Evolutionary conservation across 2,329 filamentous ascomycete species (phyloP).

Genomic region (Penicillium sclerotiorum): DNA sequence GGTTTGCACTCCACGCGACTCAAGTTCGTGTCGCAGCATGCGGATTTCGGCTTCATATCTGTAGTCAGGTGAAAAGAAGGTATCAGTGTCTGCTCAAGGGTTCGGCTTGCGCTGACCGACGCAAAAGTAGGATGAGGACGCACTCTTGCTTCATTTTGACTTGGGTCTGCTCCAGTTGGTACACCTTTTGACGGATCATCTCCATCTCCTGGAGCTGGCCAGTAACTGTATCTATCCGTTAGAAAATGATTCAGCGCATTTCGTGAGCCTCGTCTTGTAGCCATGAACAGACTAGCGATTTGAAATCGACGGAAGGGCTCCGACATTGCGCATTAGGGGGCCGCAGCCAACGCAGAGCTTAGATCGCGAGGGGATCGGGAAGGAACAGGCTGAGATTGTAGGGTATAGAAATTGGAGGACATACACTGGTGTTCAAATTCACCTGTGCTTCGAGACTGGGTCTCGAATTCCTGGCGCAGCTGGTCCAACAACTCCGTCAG

Average conservation of each 20-base stretch:
- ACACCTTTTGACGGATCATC: constrained; percentile 89
- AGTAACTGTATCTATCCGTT: constrained; percentile 64
- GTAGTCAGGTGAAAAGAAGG: constrained; percentile 7
- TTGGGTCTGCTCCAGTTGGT: constrained; percentile 87
- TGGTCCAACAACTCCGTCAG: constrained; percentile 91
- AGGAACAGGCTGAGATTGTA: background rate
- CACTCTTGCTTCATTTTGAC: constrained; percentile 90
- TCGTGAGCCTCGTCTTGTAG: constrained; percentile 16
- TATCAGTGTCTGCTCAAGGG: too few species aligned
- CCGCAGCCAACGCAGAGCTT: background rate
- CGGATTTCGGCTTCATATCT: constrained; percentile 94
- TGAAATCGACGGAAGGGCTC: background rate
- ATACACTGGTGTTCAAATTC: constrained; percentile 93
- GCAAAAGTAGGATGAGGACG: constrained; percentile 31
- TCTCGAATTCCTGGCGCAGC: constrained; percentile 88
- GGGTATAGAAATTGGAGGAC: constrained; percentile 42
- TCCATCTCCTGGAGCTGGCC: constrained; percentile 94
- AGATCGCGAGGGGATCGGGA: background rate
- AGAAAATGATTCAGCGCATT: constrained; percentile 26
- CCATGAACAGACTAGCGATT: constrained; percentile 14
- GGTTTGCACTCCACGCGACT: constrained; percentile 65
- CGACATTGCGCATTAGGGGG: constrained; percentile 5
- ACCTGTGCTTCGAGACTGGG: constrained; percentile 75
- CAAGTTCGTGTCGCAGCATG: constrained; percentile 84
- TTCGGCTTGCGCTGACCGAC: background rate